Conservation (phyloP, 2,329 filamentous ascomycete species). For the Trichoderma arundinaceum region DNA sequence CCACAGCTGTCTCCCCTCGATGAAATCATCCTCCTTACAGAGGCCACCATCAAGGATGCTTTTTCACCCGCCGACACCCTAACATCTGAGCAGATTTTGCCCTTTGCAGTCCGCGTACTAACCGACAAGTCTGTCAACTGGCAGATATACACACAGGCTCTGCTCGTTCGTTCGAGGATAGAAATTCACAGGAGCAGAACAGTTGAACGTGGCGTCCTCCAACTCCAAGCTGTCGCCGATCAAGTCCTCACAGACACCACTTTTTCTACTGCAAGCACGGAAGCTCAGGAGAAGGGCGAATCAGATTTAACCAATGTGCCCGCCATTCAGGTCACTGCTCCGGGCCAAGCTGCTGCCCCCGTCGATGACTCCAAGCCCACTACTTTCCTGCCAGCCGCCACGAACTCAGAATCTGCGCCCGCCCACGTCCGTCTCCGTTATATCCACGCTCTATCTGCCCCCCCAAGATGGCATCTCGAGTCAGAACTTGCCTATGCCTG, state of each 20-base stretch:
- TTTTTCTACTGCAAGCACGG: constrained; percentile 42
- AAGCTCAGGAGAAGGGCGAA: constrained; percentile 38
- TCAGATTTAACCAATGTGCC: constrained; percentile 48
- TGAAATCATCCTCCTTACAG: constrained; percentile 87
- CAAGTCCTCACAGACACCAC: constrained; percentile 88
- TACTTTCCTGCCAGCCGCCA: constrained; percentile 80
- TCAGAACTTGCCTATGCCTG: constrained; percentile 92
- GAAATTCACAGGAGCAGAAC: constrained; percentile 88
- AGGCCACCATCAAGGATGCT: constrained; percentile 86
- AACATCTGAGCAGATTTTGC: constrained; percentile 90
- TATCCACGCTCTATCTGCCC: constrained; percentile 81
- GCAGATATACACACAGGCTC: constrained; percentile 95
- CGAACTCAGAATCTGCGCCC: constrained; percentile 77
- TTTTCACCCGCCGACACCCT: constrained; percentile 81
- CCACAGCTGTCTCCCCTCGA: constrained; percentile 83
- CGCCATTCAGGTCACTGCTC: constrained; percentile 52
- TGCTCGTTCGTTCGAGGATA: constrained; percentile 87
- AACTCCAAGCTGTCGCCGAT: constrained; percentile 93
- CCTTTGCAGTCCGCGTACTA: constrained; percentile 87
- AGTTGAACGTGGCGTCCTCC: constrained; percentile 84
- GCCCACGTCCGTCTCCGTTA: constrained; percentile 79
- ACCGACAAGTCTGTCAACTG: constrained; percentile 91
- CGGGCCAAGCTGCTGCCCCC: constrained; percentile 41
- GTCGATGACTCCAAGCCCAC: constrained; percentile 57
- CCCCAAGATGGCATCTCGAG: constrained; percentile 91